These are phyloP conservation scores for Kwoniella europaea DNA, from an alignment of 768 basidiomycete species.

Conservation along the genomic window DNA sequence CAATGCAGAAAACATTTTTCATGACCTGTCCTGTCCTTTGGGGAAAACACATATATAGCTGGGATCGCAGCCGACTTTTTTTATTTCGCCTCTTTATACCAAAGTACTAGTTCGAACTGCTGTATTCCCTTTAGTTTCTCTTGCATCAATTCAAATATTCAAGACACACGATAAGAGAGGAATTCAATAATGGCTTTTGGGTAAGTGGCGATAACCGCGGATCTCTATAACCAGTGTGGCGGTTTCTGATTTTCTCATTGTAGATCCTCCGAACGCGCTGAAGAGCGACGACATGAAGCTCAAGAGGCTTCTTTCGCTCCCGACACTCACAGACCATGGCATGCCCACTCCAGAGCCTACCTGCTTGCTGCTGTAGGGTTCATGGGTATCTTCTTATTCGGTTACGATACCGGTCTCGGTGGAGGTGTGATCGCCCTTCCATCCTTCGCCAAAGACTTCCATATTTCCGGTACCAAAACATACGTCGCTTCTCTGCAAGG, in stretches of 20 bases:
- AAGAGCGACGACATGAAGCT: conserved; percentile 20
- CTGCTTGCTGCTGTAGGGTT: conserved; percentile 41
- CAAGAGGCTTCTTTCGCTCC: conserved; percentile 18
- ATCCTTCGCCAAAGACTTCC: conserved; percentile 71
- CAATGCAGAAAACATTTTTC: background rate
- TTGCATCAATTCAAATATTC: background rate
- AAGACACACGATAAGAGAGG: background rate
- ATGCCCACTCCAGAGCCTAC: conserved; percentile 44
- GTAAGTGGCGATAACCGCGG: conserved; percentile 6
- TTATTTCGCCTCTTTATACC: background rate
- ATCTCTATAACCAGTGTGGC: background rate
- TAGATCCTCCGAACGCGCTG: conserved; percentile 1
- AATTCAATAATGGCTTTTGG: conserved; percentile 2
- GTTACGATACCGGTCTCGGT: conserved; percentile 71
- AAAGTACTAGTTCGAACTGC: too few relatives aligned
- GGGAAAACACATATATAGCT: background rate
- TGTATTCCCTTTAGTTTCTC: too few relatives aligned
- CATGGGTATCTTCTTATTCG: conserved; percentile 62
- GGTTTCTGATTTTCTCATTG: background rate
- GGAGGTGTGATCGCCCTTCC: conserved; percentile 71
- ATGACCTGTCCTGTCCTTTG: background rate
- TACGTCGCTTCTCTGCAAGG: conserved; percentile 68
- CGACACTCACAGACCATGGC: conserved; percentile 34
- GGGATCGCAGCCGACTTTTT: background rate
- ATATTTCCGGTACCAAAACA: conserved; percentile 61